Percentiles rank a stretch among this genome's conserved stretches.
These are phyloP conservation scores for Pichia membranifaciens DNA, from an alignment of 805 yeast genomes.

Conservation along the genomic window DNA sequence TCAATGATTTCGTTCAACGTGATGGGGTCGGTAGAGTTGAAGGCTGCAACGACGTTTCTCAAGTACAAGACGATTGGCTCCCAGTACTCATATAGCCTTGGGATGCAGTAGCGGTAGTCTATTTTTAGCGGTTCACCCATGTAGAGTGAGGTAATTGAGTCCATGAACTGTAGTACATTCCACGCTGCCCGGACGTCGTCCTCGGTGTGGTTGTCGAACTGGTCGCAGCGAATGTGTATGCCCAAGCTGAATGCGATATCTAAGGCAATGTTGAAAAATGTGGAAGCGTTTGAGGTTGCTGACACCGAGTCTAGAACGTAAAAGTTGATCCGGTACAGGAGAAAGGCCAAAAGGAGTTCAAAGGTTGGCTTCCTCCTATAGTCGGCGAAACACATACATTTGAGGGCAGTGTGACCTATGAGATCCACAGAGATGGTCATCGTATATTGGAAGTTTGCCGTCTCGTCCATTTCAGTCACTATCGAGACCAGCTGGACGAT, in stretches of 20 bases:
- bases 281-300: conserved; percentile 16
- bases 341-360: conserved; percentile 14
- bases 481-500: conserved; percentile 11
- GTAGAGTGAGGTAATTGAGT: conserved; percentile 16
- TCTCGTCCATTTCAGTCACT: conserved; percentile 6
- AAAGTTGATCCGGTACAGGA: conserved; percentile 9
- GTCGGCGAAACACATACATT: conserved; percentile 2
- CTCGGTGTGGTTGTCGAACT: conserved; percentile 5
- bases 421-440: background rate
- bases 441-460: conserved; percentile 1
- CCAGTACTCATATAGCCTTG: conserved; percentile 10
- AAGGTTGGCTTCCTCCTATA: conserved; percentile 15
- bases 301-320: conserved; percentile 15
- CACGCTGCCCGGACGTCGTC: conserved; percentile 12
- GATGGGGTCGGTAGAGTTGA: conserved; percentile 12
- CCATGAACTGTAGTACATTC: conserved; percentile 16
- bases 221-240: conserved; percentile 16
- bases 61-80: conserved; percentile 6
- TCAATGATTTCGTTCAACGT: conserved; percentile 10
- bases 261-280: conserved; percentile 11
- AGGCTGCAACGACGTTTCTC: conserved; percentile 2
- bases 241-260: conserved; percentile 19
- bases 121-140: conserved; percentile 21
- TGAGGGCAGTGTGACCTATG: background rate
- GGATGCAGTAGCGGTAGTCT: conserved; percentile 16